Evolutionary conservation across 192 early-diverging fungal genomes (phyloP).

Genomic region (Podila verticillata): DNA sequence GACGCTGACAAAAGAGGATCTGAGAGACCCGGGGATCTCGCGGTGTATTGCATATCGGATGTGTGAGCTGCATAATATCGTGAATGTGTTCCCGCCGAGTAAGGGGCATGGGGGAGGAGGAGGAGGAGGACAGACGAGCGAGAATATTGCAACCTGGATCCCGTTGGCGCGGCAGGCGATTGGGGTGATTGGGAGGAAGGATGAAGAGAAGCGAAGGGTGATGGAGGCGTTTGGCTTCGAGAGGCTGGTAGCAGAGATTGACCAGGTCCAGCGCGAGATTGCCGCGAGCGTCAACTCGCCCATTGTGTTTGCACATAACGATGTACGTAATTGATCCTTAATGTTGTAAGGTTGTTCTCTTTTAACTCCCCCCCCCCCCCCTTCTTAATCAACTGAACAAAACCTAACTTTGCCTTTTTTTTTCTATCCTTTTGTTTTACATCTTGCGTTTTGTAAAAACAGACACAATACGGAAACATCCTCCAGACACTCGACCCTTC

Average conservation of each 20-base stretch:
- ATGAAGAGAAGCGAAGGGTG: constrained; percentile 15
- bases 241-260: constrained; percentile 60
- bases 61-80: constrained; percentile 75
- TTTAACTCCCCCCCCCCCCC: too few relatives aligned
- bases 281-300: constrained; percentile 57
- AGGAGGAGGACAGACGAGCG: constrained; percentile 67
- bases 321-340: too few relatives aligned
- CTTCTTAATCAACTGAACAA: too few relatives aligned
- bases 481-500: constrained; percentile 62
- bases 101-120: too few relatives aligned
- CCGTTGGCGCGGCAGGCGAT: constrained; percentile 50
- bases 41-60: constrained; percentile 77
- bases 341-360: constrained; percentile 49
- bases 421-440: not conserved
- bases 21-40: constrained; percentile 70
- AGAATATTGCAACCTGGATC: constrained; percentile 73
- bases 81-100: constrained; percentile 65
- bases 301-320: constrained; percentile 89
- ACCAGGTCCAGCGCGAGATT: constrained; percentile 52
- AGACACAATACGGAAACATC: constrained; percentile 91
- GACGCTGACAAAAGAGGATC: constrained; percentile 74
- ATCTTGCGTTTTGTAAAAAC: too few relatives aligned
- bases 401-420: not conserved
- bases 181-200: constrained; percentile 29
- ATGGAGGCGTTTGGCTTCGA: constrained; percentile 57